Evolutionary conservation across 345 rosid species (phyloP).

Genomic region (Acer negundo): DNA sequence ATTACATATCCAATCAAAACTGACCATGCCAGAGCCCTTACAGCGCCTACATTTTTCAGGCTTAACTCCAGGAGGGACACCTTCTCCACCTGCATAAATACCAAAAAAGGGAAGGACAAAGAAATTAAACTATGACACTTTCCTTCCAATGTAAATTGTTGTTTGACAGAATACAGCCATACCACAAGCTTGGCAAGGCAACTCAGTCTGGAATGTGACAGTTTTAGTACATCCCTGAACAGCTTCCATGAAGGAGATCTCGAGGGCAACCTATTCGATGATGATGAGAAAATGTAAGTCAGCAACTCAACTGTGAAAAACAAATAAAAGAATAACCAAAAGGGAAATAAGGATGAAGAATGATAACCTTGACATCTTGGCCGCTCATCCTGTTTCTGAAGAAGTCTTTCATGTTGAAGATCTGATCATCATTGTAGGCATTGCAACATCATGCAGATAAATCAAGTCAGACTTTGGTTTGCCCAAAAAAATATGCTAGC

Average conservation of each 20-base stretch:
- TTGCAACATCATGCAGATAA: constrained; percentile 16
- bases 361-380: constrained; percentile 84
- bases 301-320: constrained; percentile 19
- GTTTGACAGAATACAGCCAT: constrained; percentile 26
- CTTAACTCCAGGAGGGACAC: constrained; percentile 96
- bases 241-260: constrained; percentile 99
- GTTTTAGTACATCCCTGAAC: constrained; percentile 94
- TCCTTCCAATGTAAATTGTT: background rate
- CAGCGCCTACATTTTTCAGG: constrained; percentile 87
- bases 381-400: constrained; percentile 74
- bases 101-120: constrained; percentile 6
- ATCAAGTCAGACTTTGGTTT: background rate
- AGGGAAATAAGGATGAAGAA: constrained; percentile 12
- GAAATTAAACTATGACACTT: background rate
- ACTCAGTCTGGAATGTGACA: constrained; percentile 76
- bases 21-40: constrained; percentile 89
- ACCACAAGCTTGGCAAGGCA: constrained; percentile 93
- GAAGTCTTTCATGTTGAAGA: constrained; percentile 43
- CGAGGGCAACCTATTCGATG: constrained; percentile 64
- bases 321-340: constrained; percentile 4
- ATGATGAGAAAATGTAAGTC: constrained; percentile 18
- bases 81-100: constrained; percentile 75
- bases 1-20: constrained; percentile 20
- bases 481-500: constrained; percentile 4
- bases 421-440: constrained; percentile 42